These are phyloP conservation scores for Entomophthora muscae DNA, from an alignment of 371 early-diverging fungal species.

Conservation along the genomic window DNA sequence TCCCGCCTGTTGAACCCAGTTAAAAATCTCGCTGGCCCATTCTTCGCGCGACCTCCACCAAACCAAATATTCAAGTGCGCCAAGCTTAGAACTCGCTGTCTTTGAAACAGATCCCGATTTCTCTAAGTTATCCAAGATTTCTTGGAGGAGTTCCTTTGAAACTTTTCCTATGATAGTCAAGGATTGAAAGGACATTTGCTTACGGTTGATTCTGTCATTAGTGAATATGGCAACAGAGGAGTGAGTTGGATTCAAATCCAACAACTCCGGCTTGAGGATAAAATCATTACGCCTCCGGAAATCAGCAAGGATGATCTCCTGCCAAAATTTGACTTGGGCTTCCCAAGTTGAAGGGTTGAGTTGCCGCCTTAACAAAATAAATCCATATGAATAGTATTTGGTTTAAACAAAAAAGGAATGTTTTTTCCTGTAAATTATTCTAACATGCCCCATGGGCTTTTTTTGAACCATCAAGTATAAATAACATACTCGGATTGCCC, in stretches of 20 bases:
- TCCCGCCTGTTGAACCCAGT: background rate
- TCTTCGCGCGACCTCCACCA: background rate
- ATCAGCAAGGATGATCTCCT: background rate
- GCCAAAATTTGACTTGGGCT: background rate
- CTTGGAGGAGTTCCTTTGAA: background rate
- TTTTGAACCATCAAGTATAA: too few species aligned
- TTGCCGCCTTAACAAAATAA: background rate
- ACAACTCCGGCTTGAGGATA: background rate
- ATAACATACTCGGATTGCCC: too few species aligned
- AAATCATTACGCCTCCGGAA: background rate
- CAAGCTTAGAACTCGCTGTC: background rate
- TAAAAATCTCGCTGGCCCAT: background rate
- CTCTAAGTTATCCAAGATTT: background rate
- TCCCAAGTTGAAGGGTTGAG: background rate
- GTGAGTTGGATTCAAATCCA: background rate
- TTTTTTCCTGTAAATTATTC: too few species aligned
- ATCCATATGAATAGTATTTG: too few species aligned
- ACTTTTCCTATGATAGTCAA: background rate
- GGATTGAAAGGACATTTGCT: background rate
- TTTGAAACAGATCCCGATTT: background rate
- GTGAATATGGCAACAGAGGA: background rate
- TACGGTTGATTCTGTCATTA: background rate
- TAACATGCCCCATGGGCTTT: too few species aligned
- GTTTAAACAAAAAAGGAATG: too few species aligned
- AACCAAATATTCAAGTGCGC: background rate